phyloP scores from a whole-genome alignment of 306 rosid species.

The Glycine soja region DNA sequence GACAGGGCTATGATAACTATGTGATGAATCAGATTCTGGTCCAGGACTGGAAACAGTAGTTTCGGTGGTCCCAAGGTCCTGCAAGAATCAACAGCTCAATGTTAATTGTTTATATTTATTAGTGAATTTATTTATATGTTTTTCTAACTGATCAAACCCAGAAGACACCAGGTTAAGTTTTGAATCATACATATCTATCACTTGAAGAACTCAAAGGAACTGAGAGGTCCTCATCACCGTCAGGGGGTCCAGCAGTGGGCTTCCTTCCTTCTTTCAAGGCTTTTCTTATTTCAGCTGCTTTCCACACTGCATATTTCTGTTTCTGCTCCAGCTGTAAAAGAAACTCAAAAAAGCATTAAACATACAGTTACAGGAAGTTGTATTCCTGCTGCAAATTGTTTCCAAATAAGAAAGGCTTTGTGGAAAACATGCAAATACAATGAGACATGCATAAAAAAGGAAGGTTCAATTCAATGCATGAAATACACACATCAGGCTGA shows the following conservation, averaged over 20 bases:
- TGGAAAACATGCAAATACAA: slow-evolving; percentile 28
- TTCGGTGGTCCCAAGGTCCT: slow-evolving; percentile 74
- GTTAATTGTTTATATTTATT: slow-evolving; percentile 11
- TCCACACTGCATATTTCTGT: slow-evolving; percentile 97
- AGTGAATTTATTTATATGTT: slow-evolving; percentile 11
- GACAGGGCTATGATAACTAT: slow-evolving; percentile 54
- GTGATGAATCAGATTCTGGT: slow-evolving; percentile 59
- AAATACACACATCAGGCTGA: slow-evolving; percentile 88
- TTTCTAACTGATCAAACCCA: slow-evolving; percentile 19
- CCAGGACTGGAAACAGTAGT: slow-evolving; percentile 54
- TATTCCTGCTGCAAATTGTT: slow-evolving; percentile 26
- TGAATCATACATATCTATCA: slow-evolving; percentile 66
- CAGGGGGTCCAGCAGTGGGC: slow-evolving; percentile 90
- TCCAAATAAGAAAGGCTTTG: slow-evolving; percentile 8
- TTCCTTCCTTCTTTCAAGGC: slow-evolving; percentile 97
- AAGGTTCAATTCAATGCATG: slow-evolving; percentile 35
- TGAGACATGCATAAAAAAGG: slow-evolving; percentile 27
- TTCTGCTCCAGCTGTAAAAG: slow-evolving; percentile 92
- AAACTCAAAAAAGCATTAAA: slow-evolving; percentile 36
- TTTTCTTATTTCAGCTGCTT: slow-evolving; percentile 99
- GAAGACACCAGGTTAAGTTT: slow-evolving; percentile 29
- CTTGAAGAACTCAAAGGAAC: slow-evolving; percentile 58
- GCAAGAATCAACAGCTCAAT: slow-evolving; percentile 49
- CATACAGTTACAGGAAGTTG: slow-evolving; percentile 36
- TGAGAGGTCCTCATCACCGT: slow-evolving; percentile 87